Evolutionary conservation across 1,284 basidiomycete genomes (phyloP).

Genomic region (Microbotryum silenes-acaulis): DNA sequence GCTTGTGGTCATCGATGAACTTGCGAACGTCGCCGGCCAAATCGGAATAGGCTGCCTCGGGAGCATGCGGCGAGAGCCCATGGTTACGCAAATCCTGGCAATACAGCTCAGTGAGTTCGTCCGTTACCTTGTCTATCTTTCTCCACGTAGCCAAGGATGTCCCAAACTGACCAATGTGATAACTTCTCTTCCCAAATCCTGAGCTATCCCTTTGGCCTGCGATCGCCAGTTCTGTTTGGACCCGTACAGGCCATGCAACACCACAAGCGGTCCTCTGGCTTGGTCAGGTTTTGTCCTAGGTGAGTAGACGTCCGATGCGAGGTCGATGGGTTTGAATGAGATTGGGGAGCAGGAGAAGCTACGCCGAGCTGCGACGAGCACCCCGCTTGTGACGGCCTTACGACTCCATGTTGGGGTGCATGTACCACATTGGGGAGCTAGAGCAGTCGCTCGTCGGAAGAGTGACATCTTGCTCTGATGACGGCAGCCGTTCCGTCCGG

Average conservation of each 20-base stretch:
- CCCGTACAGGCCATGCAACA: slow-evolving; percentile 44
- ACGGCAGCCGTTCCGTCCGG: neutral
- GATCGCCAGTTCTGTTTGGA: slow-evolving; percentile 73
- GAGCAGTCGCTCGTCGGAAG: neutral
- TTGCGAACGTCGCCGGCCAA: slow-evolving; percentile 54
- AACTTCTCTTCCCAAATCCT: slow-evolving; percentile 54
- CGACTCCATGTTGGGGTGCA: neutral
- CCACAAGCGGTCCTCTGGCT: slow-evolving; percentile 28
- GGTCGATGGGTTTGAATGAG: slow-evolving; percentile 6
- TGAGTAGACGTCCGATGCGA: slow-evolving; percentile 18
- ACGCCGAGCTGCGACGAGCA: neutral
- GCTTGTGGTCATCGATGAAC: slow-evolving; percentile 43
- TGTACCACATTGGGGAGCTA: neutral
- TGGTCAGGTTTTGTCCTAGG: neutral
- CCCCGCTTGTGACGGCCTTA: too few relatives aligned
- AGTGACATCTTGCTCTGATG: neutral
- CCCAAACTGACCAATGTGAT: slow-evolving; percentile 56
- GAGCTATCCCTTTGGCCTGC: slow-evolving; percentile 57
- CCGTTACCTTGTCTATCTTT: neutral
- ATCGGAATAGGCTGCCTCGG: slow-evolving; percentile 57
- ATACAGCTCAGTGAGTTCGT: neutral
- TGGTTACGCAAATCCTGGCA: slow-evolving; percentile 73
- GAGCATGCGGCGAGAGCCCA: slow-evolving; percentile 63
- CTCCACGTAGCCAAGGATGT: neutral
- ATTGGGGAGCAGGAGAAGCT: neutral